phyloP scores from a whole-genome alignment of 2,329 filamentous ascomycete species.

The Cercospora sesami region DNA sequence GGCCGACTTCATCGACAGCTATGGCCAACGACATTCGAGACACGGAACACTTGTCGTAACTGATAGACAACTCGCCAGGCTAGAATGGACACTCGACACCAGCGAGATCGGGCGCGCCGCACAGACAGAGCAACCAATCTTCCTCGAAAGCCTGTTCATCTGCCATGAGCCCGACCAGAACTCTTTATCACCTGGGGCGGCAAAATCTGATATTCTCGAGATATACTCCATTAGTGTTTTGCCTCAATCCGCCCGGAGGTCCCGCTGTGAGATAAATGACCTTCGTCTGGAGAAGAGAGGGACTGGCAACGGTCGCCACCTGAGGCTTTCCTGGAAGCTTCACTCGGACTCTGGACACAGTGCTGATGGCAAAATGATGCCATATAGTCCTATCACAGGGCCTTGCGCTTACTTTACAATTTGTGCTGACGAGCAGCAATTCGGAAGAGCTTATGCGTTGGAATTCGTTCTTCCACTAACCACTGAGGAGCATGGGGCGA shows the following conservation, averaged over 20 bases:
- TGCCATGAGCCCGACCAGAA: neutral
- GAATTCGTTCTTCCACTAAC: slow-evolving; percentile 1
- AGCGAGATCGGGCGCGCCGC: neutral
- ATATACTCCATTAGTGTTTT: neutral
- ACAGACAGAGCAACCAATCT: neutral
- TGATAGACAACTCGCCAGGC: neutral
- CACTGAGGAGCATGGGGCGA: neutral
- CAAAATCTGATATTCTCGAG: neutral
- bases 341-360: neutral
- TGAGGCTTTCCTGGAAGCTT: neutral
- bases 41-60: neutral
- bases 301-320: neutral
- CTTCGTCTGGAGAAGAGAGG: neutral
- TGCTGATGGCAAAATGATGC: neutral
- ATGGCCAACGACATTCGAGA: neutral
- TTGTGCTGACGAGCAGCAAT: neutral
- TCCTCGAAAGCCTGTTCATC: neutral
- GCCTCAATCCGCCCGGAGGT: neutral
- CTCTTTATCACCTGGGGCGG: neutral
- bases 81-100: neutral
- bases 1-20: neutral
- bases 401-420: slow-evolving; percentile 1
- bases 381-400: slow-evolving; percentile 6
- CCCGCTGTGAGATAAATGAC: neutral
- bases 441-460: slow-evolving; percentile 6